Percentiles rank a stretch among this genome's conserved stretches.
phyloP scores from a whole-genome alignment of 352 stramenopile genomes.

The Phytopythium vexans region DNA sequence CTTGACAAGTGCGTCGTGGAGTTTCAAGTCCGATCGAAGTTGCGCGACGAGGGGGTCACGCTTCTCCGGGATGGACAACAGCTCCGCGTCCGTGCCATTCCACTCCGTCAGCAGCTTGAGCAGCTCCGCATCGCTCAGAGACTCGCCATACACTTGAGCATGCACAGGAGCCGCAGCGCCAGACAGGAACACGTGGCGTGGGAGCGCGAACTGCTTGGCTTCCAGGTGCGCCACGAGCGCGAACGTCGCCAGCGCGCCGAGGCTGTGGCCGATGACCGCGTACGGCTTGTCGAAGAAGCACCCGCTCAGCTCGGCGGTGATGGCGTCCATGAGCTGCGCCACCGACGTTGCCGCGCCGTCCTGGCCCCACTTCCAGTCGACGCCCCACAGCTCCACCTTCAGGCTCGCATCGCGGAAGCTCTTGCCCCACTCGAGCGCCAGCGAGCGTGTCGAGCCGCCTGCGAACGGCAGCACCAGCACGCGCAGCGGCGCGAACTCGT shows the following conservation, averaged over 20 bases:
- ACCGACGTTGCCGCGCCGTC: conserved; percentile 9
- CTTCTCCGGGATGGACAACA: conserved; percentile 47
- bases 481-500: conserved; percentile 57
- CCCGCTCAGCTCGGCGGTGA: conserved; percentile 33
- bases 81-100: conserved; percentile 52
- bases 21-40: conserved; percentile 39
- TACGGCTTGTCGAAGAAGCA: conserved; percentile 79
- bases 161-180: conserved; percentile 29
- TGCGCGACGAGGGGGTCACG: conserved; percentile 25
- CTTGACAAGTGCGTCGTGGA: conserved; percentile 49
- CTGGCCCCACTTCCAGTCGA: conserved; percentile 51
- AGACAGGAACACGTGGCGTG: conserved; percentile 61
- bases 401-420: conserved; percentile 29
- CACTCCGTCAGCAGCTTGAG: conserved; percentile 45
- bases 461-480: conserved; percentile 62
- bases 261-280: conserved; percentile 62
- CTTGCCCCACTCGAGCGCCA: conserved; percentile 45
- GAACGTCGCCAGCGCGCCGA: conserved; percentile 58
- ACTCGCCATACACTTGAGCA: conserved; percentile 34
- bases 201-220: conserved; percentile 38
- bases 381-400: conserved; percentile 51
- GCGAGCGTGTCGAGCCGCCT: conserved; percentile 34
- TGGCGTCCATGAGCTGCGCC: conserved; percentile 29
- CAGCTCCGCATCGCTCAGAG: conserved; percentile 26
- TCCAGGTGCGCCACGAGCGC: conserved; percentile 48